Evolutionary conservation across 768 basidiomycete genomes (phyloP).

Genomic region (Kwoniella shandongensis): DNA sequence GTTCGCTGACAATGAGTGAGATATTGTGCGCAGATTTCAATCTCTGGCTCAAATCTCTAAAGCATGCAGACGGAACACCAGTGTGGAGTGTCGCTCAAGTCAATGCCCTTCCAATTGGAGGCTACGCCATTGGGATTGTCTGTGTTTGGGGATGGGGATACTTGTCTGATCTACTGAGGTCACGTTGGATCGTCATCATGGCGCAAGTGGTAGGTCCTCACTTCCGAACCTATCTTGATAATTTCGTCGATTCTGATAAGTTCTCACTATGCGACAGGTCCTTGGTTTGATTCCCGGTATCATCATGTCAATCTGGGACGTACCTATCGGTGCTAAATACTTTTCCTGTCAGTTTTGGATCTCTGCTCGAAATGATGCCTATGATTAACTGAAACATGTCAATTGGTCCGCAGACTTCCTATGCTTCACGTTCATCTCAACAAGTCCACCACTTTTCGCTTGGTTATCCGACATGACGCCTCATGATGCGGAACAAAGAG

Average conservation of each 20-base stretch:
- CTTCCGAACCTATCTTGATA: background rate
- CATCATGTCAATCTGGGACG: conserved; percentile 46
- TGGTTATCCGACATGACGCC: conserved; percentile 45
- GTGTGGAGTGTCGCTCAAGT: conserved; percentile 16
- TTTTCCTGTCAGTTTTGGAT: conserved; percentile 34
- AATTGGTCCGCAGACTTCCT: background rate
- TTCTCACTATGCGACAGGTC: conserved; percentile 27
- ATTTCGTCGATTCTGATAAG: conserved; percentile 32
- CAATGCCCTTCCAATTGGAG: conserved; percentile 22
- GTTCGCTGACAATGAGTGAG: background rate
- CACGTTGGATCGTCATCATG: conserved; percentile 1
- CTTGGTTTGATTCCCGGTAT: conserved; percentile 34
- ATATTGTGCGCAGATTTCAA: conserved; percentile 35
- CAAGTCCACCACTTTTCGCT: conserved; percentile 37
- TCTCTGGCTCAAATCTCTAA: conserved; percentile 28
- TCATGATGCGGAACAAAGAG: conserved; percentile 42
- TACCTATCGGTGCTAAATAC: conserved; percentile 42
- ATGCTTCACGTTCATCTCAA: background rate
- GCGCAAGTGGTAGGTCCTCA: background rate
- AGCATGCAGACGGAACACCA: conserved; percentile 12
- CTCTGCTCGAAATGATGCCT: background rate
- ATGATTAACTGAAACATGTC: background rate
- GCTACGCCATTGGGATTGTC: conserved; percentile 5
- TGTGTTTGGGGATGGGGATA: background rate
- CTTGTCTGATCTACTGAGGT: background rate